Evolutionary conservation across 1,284 basidiomycete species (phyloP).

Genomic region (Apiotrichum sp.): DNA sequence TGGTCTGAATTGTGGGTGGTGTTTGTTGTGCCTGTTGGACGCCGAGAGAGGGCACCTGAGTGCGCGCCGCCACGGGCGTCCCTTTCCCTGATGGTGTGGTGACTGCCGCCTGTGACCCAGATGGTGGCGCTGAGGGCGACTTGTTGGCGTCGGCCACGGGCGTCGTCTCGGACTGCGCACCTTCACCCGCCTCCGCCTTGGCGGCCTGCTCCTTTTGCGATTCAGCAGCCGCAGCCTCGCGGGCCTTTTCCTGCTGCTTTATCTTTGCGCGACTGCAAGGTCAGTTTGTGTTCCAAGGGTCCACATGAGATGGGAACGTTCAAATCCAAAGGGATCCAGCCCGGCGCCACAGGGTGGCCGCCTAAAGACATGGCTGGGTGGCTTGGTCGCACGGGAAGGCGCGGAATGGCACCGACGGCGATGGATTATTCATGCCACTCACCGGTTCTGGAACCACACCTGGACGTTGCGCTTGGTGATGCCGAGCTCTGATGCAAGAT

Average conservation of each 20-base stretch:
- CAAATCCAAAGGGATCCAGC: no score
- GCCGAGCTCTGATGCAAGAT: constrained; percentile 69
- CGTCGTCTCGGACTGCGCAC: background rate
- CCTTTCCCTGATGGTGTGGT: background rate
- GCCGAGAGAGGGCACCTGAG: background rate
- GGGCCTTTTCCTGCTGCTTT: constrained; percentile 54
- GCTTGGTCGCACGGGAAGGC: no score
- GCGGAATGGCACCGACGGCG: no score
- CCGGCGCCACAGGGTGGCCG: no score
- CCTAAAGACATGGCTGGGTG: no score
- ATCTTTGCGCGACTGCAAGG: constrained; percentile 67
- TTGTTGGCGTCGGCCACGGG: background rate
- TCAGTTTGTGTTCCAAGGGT: background rate
- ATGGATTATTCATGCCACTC: constrained; percentile 21
- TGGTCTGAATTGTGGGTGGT: constrained; percentile 1
- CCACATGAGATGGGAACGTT: no score
- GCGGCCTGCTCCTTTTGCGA: constrained; percentile 8
- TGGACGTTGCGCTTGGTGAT: constrained; percentile 92
- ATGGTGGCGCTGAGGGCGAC: background rate
- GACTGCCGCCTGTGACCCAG: background rate
- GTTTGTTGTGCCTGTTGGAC: background rate
- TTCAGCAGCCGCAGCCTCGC: constrained; percentile 24
- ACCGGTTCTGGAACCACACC: constrained; percentile 93
- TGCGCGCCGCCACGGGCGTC: background rate
- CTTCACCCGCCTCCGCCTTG: background rate